phyloP scores from a whole-genome alignment of 2,329 filamentous ascomycete species.

The Apiospora kogelbergensis region DNA sequence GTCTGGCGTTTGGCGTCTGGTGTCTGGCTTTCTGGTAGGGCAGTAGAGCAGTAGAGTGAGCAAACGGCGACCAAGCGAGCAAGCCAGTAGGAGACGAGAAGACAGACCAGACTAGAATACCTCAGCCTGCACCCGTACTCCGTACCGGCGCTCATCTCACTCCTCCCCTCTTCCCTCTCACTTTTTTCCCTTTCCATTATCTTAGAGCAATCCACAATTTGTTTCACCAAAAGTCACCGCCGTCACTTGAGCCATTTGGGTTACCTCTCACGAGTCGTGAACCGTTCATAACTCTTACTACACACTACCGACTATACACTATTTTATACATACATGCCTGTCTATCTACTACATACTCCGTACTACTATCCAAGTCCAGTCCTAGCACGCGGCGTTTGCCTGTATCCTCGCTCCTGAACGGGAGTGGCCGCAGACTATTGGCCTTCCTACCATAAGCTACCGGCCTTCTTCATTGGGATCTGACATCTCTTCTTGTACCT shows the following conservation, averaged over 20 bases:
- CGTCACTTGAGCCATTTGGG: not conserved
- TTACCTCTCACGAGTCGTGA: not conserved
- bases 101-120: not conserved
- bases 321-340: not conserved
- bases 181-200: not conserved
- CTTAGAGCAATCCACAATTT: conserved; percentile 6
- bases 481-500: not conserved
- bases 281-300: not conserved
- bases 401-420: not conserved
- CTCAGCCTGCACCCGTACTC: not conserved
- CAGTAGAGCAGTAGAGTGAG: no score
- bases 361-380: not conserved
- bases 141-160: not conserved
- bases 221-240: not conserved
- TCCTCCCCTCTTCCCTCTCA: not conserved
- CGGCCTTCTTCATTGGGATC: not conserved
- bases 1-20: no score
- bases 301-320: no score
- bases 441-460: not conserved
- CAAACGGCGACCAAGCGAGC: not conserved
- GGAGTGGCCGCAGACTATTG: not conserved
- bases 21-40: no score
- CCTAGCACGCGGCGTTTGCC: not conserved
- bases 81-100: not conserved
- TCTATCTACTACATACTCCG: no score